phyloP scores from a whole-genome alignment of 768 basidiomycete genomes.

The Termitomyces sp. region DNA sequence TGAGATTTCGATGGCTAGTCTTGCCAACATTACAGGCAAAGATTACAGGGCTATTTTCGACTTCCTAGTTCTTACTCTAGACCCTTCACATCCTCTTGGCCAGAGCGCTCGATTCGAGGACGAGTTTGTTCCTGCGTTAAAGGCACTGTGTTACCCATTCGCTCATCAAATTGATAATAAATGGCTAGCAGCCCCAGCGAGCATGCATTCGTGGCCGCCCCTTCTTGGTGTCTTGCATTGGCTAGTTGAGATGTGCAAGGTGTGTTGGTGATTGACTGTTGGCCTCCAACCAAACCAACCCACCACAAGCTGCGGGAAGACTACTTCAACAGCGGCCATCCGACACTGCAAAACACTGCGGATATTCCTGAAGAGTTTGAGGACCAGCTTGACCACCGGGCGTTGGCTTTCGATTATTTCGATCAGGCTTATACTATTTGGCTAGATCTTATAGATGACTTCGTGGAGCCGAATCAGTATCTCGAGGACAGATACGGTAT shows the following conservation, averaged over 20 bases:
- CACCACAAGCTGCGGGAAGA: constrained; percentile 30
- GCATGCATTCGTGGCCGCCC: constrained; percentile 89
- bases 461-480: constrained; percentile 61
- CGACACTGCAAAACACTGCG: constrained; percentile 58
- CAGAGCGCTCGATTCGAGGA: constrained; percentile 62
- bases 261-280: constrained; percentile 27
- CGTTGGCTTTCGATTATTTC: constrained; percentile 74
- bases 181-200: constrained; percentile 83
- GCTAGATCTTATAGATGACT: constrained; percentile 62
- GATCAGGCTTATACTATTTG: constrained; percentile 63
- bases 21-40: constrained; percentile 77
- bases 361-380: constrained; percentile 73
- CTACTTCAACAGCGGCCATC: constrained; percentile 60
- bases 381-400: constrained; percentile 66
- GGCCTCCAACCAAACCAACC: constrained; percentile 20
- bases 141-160: constrained; percentile 78
- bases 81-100: constrained; percentile 60
- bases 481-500: constrained; percentile 77
- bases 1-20: constrained; percentile 61
- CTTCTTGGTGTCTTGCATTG: constrained; percentile 88
- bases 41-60: constrained; percentile 86
- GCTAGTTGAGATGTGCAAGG: constrained; percentile 84
- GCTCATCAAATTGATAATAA: constrained; percentile 75
- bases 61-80: constrained; percentile 65
- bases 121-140: constrained; percentile 73